These are phyloP conservation scores for Thraustochytrium striatum DNA, from an alignment of 352 stramenopile genomes.

Conservation along the genomic window DNA sequence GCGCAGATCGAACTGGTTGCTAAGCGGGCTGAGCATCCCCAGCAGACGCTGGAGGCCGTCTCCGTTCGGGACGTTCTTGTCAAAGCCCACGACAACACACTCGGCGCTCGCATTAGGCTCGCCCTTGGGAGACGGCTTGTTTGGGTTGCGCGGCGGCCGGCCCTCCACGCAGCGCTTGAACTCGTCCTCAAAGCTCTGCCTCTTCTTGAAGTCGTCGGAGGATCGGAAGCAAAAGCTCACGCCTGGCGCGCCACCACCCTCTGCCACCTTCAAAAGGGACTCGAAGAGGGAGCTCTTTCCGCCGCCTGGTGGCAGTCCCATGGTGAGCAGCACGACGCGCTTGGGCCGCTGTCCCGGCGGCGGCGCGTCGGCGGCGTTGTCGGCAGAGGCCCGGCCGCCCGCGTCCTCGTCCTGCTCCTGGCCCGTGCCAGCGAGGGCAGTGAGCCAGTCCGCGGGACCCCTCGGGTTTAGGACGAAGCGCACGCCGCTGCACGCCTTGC, in stretches of 20 bases:
- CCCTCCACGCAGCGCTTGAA: conserved; percentile 16
- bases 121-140: conserved; percentile 28
- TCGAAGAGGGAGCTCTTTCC: conserved; percentile 47
- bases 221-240: conserved; percentile 42
- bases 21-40: neutral
- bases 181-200: neutral
- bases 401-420: neutral
- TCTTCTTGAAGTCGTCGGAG: conserved; percentile 27
- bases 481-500: neutral
- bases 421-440: neutral
- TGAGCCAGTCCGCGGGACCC: neutral
- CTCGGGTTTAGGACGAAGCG: neutral
- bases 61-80: conserved; percentile 46
- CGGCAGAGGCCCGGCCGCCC: neutral
- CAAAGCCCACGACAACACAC: conserved; percentile 18
- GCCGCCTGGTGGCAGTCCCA: conserved; percentile 33
- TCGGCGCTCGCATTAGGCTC: neutral
- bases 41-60: conserved; percentile 27
- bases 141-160: conserved; percentile 1
- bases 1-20: conserved; percentile 6
- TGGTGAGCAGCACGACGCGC: conserved; percentile 31
- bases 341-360: neutral
- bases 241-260: neutral
- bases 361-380: neutral
- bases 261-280: neutral